Conservation (phyloP, 768 basidiomycete species). For the Dioszegia aurantiaca region DNA sequence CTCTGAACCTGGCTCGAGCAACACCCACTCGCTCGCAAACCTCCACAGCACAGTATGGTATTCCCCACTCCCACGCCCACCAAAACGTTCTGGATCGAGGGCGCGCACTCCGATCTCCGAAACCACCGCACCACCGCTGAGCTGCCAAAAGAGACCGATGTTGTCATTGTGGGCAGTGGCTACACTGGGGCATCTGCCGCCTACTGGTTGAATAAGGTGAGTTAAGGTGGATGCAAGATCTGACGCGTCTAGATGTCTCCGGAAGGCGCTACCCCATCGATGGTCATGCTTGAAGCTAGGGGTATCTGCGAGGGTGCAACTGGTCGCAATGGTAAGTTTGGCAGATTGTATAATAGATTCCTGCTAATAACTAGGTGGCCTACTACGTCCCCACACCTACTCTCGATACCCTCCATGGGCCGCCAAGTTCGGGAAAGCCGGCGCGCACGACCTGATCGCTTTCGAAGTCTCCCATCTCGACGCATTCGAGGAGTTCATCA, state of each 20-base stretch:
- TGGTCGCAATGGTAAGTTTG: constrained; percentile 30
- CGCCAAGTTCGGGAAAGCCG: constrained; percentile 9
- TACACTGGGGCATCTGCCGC: constrained; percentile 23
- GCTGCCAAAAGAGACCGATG: constrained; percentile 21
- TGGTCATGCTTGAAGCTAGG: constrained; percentile 32
- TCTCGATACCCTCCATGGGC: constrained; percentile 22
- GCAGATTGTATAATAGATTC: background rate
- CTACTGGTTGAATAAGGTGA: constrained; percentile 27
- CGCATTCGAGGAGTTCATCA: constrained; percentile 16
- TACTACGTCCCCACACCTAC: constrained; percentile 27
- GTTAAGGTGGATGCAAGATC: background rate
- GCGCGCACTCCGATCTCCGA: constrained; percentile 21
- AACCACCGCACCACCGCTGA: constrained; percentile 20
- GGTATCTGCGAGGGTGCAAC: constrained; percentile 30
- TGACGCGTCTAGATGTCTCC: constrained; percentile 17
- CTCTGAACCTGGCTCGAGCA: no score
- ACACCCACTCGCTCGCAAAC: no score
- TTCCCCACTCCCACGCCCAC: constrained; percentile 26
- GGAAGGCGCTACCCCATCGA: constrained; percentile 19
- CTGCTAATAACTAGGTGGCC: constrained; percentile 19
- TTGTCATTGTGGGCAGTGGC: constrained; percentile 30
- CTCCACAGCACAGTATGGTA: constrained; percentile 14
- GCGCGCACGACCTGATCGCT: constrained; percentile 18
- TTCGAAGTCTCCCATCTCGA: constrained; percentile 25
- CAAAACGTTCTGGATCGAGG: constrained; percentile 33